Evolutionary conservation across 2,329 filamentous ascomycete species (phyloP).

Genomic region (Botrytis squamosa): DNA sequence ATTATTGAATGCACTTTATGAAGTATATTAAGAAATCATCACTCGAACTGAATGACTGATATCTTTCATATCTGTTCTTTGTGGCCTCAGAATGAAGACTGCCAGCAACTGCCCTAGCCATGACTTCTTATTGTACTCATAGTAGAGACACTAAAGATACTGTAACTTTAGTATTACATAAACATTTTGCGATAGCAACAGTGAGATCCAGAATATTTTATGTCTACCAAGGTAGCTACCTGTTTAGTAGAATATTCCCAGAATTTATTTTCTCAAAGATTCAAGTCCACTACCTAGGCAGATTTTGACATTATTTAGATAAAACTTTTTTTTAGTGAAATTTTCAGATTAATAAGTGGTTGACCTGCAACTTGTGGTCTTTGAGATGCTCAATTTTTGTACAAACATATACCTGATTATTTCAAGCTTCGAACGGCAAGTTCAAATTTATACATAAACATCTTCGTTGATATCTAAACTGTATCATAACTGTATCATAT

Average conservation of each 20-base stretch:
- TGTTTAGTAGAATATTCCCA: neutral
- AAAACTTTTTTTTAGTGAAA: neutral
- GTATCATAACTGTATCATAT: too few relatives aligned
- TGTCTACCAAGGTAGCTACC: neutral
- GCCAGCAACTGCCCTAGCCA: neutral
- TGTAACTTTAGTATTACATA: neutral
- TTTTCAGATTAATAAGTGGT: neutral
- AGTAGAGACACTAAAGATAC: accelerated
- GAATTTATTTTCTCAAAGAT: neutral
- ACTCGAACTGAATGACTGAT: neutral
- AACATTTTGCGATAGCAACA: neutral
- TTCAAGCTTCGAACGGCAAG: neutral
- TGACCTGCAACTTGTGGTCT: too few relatives aligned
- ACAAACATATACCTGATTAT: neutral
- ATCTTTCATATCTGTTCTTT: neutral
- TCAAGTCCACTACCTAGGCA: neutral
- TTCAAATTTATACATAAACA: too few relatives aligned
- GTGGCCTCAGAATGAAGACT: accelerated
- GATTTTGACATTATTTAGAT: accelerated
- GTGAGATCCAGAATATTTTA: neutral
- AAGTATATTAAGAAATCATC: neutral
- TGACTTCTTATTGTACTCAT: neutral
- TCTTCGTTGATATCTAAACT: too few relatives aligned
- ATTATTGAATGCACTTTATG: neutral
- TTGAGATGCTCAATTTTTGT: neutral